Percentiles rank a stretch among this genome's conserved stretches.
Evolutionary conservation across 371 early-diverging fungal species (phyloP).

Genomic region (Mucor lusitanicus): DNA sequence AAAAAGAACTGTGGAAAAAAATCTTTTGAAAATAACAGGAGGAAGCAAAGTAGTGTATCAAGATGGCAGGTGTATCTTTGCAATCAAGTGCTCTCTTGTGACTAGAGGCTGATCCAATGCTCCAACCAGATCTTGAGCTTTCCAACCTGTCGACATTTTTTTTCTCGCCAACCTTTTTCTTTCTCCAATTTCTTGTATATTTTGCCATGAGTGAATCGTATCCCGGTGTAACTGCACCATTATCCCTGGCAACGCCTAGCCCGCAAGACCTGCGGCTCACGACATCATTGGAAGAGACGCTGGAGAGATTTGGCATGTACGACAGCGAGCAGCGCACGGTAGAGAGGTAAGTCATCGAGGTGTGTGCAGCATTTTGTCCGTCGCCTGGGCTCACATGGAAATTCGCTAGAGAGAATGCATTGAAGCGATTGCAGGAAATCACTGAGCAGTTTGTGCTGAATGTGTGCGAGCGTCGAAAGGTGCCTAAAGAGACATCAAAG

Average conservation of each 20-base stretch:
- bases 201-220: conserved; percentile 3
- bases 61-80: no score
- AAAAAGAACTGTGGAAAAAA: neutral
- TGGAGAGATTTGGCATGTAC: conserved; percentile 15
- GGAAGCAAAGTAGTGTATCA: no score
- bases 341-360: neutral
- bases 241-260: conserved; percentile 25
- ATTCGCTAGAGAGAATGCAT: neutral
- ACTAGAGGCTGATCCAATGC: neutral
- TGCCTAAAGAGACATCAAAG: neutral
- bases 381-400: neutral
- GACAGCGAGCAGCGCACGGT: conserved; percentile 12
- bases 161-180: neutral
- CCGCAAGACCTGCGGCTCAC: conserved; percentile 34
- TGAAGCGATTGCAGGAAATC: conserved; percentile 53
- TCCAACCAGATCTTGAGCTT: neutral
- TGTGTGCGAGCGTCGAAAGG: conserved; percentile 14
- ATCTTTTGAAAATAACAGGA: neutral
- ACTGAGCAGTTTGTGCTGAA: conserved; percentile 69
- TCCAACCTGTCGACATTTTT: neutral
- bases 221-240: conserved; percentile 20
- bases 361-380: neutral
- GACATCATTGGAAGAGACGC: conserved; percentile 5
- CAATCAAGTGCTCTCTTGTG: neutral
- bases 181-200: neutral